phyloP scores from a whole-genome alignment of 768 basidiomycete genomes.

The Trametes maxima region DNA sequence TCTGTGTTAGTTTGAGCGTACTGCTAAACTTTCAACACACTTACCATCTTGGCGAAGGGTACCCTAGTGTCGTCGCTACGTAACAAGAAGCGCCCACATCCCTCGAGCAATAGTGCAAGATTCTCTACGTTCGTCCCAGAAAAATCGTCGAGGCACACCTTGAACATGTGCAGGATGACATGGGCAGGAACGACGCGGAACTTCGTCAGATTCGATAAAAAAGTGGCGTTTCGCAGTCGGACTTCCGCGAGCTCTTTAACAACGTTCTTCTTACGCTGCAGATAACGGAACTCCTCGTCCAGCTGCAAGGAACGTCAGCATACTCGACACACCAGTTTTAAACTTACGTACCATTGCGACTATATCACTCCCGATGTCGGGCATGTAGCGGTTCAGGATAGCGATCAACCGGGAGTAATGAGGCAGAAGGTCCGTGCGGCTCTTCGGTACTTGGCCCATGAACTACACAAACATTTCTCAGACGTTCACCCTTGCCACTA shows the following conservation, averaged over 20 bases:
- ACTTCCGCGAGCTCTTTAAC: slow-evolving; percentile 88
- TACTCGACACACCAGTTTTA: neutral
- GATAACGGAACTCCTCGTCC: slow-evolving; percentile 94
- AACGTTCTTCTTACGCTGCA: slow-evolving; percentile 92
- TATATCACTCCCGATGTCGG: slow-evolving; percentile 85
- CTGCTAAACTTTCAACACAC: slow-evolving; percentile 11
- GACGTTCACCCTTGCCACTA: neutral
- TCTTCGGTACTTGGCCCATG: slow-evolving; percentile 81
- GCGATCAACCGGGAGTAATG: slow-evolving; percentile 92
- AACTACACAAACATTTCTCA: slow-evolving; percentile 50
- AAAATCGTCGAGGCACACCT: slow-evolving; percentile 96
- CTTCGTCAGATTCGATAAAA: slow-evolving; percentile 92
- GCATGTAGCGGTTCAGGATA: slow-evolving; percentile 89
- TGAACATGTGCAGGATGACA: slow-evolving; percentile 92
- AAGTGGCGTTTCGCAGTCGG: slow-evolving; percentile 85
- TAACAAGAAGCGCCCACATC: slow-evolving; percentile 90
- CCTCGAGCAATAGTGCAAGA: slow-evolving; percentile 86
- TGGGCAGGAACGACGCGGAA: slow-evolving; percentile 90
- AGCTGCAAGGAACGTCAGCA: slow-evolving; percentile 52
- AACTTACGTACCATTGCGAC: slow-evolving; percentile 60
- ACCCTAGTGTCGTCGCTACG: slow-evolving; percentile 86
- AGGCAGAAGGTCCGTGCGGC: slow-evolving; percentile 86
- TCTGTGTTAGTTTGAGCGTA: neutral
- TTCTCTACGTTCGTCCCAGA: slow-evolving; percentile 92
- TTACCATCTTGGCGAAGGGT: slow-evolving; percentile 86